phyloP scores from a whole-genome alignment of 2,329 filamentous ascomycete species.

The Claviceps sorghi region DNA sequence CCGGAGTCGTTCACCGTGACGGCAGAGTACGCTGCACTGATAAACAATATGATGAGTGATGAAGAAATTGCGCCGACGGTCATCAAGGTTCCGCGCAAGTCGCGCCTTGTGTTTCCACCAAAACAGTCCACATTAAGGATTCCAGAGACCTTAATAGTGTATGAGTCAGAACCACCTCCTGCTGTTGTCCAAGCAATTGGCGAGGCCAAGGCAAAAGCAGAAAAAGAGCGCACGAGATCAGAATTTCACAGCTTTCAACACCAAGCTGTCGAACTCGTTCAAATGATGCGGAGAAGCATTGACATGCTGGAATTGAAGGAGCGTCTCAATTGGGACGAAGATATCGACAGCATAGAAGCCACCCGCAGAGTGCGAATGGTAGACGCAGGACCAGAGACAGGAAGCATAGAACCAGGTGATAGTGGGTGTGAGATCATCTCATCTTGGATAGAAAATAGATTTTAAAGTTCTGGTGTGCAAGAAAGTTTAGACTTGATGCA shows the following conservation, averaged over 20 bases:
- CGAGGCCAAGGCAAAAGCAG: conserved; percentile 6
- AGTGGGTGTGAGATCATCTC: conserved; percentile 14
- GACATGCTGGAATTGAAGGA: conserved; percentile 30
- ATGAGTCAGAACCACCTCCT: conserved; percentile 21
- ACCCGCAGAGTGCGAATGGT: conserved; percentile 23
- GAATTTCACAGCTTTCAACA: conserved; percentile 27
- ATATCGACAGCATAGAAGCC: conserved; percentile 22
- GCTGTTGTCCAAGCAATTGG: conserved; percentile 2
- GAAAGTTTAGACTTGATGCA: background rate
- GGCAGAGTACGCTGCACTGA: conserved; percentile 13
- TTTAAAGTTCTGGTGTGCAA: background rate
- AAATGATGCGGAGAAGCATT: conserved; percentile 34
- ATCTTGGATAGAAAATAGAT: conserved; percentile 16
- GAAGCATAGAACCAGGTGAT: conserved; percentile 13
- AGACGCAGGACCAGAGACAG: conserved; percentile 21
- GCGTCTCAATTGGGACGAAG: conserved; percentile 26
- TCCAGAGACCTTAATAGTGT: conserved; percentile 33
- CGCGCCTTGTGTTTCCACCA: conserved; percentile 34
- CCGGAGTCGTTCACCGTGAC: conserved; percentile 30
- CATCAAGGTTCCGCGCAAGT: conserved; percentile 23
- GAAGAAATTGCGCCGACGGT: conserved; percentile 2
- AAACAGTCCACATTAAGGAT: conserved; percentile 31
- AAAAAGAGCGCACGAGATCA: conserved; percentile 9
- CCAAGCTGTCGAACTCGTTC: conserved; percentile 33
- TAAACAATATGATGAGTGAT: conserved; percentile 13